Evolutionary conservation across 2,329 filamentous ascomycete genomes (phyloP).

Genomic region (Ascochyta viciae-villosae): DNA sequence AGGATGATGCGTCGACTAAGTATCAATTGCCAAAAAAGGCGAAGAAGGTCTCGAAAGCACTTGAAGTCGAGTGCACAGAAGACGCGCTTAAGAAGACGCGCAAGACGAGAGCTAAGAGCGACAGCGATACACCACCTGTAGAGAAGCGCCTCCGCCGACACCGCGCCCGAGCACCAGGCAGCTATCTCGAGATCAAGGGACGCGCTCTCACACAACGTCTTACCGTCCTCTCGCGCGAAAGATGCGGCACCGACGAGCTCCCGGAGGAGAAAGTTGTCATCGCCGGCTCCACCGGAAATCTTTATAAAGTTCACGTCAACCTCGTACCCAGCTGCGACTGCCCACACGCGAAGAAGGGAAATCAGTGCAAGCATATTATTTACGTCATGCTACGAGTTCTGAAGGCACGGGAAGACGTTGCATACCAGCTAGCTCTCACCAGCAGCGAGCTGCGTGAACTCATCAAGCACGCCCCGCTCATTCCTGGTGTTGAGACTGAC

Average conservation of each 20-base stretch:
- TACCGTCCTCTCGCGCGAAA: constrained; percentile 62
- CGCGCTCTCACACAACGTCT: constrained; percentile 62
- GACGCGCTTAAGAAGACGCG: constrained; percentile 22
- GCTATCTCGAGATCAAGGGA: constrained; percentile 56
- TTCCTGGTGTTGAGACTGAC: constrained; percentile 50
- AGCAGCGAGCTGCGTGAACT: constrained; percentile 64
- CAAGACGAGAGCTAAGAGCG: constrained; percentile 29
- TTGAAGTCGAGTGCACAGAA: constrained; percentile 13
- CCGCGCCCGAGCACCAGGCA: constrained; percentile 52
- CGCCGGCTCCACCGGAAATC: constrained; percentile 67
- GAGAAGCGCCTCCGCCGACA: constrained; percentile 45
- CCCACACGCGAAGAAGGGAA: constrained; percentile 61
- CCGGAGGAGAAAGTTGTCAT: constrained; percentile 63
- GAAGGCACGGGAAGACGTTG: constrained; percentile 62
- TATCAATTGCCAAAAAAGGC: constrained; percentile 12
- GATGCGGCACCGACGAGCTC: constrained; percentile 52
- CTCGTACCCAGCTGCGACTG: constrained; percentile 63
- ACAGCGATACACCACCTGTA: constrained; percentile 20
- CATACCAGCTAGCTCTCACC: constrained; percentile 68
- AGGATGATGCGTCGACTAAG: background rate
- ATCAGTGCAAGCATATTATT: constrained; percentile 70
- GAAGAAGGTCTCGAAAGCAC: background rate
- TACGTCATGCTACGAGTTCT: constrained; percentile 67
- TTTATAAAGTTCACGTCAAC: constrained; percentile 64
- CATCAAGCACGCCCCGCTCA: constrained; percentile 60